Evolutionary conservation across 768 basidiomycete species (phyloP), one percentile per base, ranked within the genome.

Genomic region (Termitomyces bulborhizus): DNA sequence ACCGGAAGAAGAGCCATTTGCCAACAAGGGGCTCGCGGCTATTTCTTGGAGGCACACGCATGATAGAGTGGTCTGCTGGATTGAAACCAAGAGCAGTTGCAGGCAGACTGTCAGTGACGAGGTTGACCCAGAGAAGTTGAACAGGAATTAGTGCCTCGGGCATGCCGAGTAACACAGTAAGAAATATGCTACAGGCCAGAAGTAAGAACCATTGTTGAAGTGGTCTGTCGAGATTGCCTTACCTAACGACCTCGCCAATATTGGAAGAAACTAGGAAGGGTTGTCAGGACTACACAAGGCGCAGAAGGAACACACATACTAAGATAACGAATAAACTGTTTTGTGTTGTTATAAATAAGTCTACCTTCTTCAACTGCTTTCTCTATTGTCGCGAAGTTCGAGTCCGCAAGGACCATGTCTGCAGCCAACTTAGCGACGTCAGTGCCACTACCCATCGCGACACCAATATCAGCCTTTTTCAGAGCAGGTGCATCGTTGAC

Each of bases 291-390:
- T 5, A 24, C 46, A 46, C 8, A 11, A 40, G 47, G 36, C 21
- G 44, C 42, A 55, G 36, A 36, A 39, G 18, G 56, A 37, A 54
- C 54, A 32, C 12, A 79, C 88, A 40, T 64, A 91, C 88, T 98
- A 66, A 99, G 86, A 75, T 98, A 99, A 64, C 96, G 88, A 71
- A 99, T 98, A 72, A 99, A 99, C 69, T 98, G 96, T 74, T 99
- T 99, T 44, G 95, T 98, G 73, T 99, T 99, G 74, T 98, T 98
- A 73, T 98, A 98, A 66, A 98, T 99, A 55, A 96, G 79, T 71
- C 96, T 78, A 63, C 96, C 96, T 74, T 99, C 96, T 70, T 98
- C 96, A 44, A 99, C 94, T 7, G 96, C 96, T 62, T 85, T 77
- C 69, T 97, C 95, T 71, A 99, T 98, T 6, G 94, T 95, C 11